Percentiles rank a stretch among this genome's conserved stretches.
phyloP scores from a whole-genome alignment of 495 filamentous ascomycete genomes.

The Cudoniella acicularis region DNA sequence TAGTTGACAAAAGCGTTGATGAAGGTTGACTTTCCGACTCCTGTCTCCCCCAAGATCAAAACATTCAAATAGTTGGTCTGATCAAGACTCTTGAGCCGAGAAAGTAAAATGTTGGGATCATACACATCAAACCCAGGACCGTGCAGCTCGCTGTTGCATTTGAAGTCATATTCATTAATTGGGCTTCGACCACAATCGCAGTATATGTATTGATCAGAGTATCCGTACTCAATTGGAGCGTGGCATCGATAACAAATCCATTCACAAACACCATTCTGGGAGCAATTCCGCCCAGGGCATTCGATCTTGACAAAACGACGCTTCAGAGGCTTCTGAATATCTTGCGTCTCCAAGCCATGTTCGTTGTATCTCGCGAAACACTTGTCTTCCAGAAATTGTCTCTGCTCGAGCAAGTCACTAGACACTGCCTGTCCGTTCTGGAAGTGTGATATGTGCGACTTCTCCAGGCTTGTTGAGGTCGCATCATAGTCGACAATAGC shows the following conservation, averaged over 20 bases:
- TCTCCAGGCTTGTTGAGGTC: conserved; percentile 1
- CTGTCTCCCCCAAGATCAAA: conserved; percentile 41
- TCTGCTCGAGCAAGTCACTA: conserved; percentile 22
- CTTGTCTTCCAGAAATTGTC: conserved; percentile 20
- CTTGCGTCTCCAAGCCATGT: conserved; percentile 8
- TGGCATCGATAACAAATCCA: conserved; percentile 35
- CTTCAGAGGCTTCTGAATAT: conserved; percentile 19
- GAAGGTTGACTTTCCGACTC: conserved; percentile 43
- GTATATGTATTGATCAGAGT: conserved; percentile 30
- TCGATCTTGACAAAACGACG: conserved; percentile 27
- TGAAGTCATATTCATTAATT: conserved; percentile 27
- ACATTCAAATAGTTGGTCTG: conserved; percentile 36
- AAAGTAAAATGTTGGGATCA: neutral
- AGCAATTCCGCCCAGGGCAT: conserved; percentile 29
- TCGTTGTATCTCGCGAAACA: conserved; percentile 19
- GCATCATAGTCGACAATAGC: conserved; percentile 27
- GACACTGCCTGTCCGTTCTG: conserved; percentile 8
- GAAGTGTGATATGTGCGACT: conserved; percentile 19
- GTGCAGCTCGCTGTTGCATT: conserved; percentile 28
- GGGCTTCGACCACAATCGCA: conserved; percentile 35
- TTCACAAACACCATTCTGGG: neutral
- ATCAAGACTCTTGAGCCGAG: conserved; percentile 14
- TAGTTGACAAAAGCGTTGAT: conserved; percentile 47
- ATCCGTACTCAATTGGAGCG: conserved; percentile 30
- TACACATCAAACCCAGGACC: conserved; percentile 9